A percentile compares a stretch with the other conserved stretches of the same genome.
Conservation (phyloP, 768 basidiomycete genomes). For the Fomitopsis serialis region DNA sequence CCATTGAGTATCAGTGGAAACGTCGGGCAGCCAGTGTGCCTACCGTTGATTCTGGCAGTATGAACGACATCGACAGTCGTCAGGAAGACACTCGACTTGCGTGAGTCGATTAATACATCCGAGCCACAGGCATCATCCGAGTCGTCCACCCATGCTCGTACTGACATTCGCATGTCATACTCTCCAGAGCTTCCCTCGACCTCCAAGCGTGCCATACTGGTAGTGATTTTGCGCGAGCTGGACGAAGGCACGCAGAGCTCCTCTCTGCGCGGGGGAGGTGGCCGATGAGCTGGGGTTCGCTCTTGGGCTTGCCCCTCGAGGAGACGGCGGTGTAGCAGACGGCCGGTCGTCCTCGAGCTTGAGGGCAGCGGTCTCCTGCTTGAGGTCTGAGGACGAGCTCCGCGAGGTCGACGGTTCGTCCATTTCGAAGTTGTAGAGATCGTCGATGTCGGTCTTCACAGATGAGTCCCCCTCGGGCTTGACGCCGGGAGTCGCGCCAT, state of each 20-base stretch:
- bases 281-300: constrained; percentile 64
- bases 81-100: constrained; percentile 91
- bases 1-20: background rate
- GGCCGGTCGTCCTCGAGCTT: constrained; percentile 24
- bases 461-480: constrained; percentile 3
- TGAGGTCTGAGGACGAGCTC: constrained; percentile 15
- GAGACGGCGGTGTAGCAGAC: constrained; percentile 31
- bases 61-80: constrained; percentile 77
- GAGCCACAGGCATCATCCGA: constrained; percentile 79
- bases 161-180: constrained; percentile 92
- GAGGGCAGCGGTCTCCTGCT: constrained; percentile 17
- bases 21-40: background rate
- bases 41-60: constrained; percentile 94
- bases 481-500: background rate
- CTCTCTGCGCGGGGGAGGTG: constrained; percentile 76
- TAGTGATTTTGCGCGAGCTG: constrained; percentile 79
- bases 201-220: constrained; percentile 83
- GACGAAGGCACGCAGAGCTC: constrained; percentile 65
- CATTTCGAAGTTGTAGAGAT: background rate
- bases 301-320: constrained; percentile 25
- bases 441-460: constrained; percentile 6
- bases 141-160: constrained; percentile 64
- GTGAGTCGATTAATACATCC: constrained; percentile 97
- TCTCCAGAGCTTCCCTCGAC: constrained; percentile 84
- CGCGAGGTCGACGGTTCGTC: constrained; percentile 7